Evolutionary conservation across 1,284 basidiomycete species (phyloP).

Genomic region (Phlebopus sp.): DNA sequence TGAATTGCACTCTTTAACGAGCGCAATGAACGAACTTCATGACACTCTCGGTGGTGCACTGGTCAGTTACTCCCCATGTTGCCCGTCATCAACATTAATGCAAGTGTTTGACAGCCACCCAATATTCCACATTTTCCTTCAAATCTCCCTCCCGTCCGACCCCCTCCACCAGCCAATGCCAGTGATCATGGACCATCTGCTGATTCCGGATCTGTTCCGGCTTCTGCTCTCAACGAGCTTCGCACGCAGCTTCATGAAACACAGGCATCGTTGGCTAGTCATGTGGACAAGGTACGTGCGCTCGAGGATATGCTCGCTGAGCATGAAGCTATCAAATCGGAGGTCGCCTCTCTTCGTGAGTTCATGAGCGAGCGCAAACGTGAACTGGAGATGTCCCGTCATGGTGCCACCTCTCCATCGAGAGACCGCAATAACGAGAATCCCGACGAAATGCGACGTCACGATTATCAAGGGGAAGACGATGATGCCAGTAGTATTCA

Average conservation of each 20-base stretch:
- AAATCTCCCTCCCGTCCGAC: conserved; percentile 63
- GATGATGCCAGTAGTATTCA: conserved; percentile 56
- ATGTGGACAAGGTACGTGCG: conserved; percentile 83
- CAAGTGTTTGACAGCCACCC: conserved; percentile 42
- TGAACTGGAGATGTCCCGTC: conserved; percentile 22
- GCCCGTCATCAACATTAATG: conserved; percentile 11
- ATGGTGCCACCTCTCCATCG: conserved; percentile 22
- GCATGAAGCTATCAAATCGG: conserved; percentile 82
- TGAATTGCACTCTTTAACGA: conserved; percentile 79
- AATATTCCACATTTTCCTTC: conserved; percentile 60
- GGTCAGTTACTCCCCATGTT: conserved; percentile 43
- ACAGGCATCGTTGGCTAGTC: conserved; percentile 73
- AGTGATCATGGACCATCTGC: conserved; percentile 18
- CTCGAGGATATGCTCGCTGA: conserved; percentile 85
- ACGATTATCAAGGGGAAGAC: conserved; percentile 50
- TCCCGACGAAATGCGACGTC: conserved; percentile 24
- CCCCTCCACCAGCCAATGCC: conserved; percentile 40
- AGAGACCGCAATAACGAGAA: conserved; percentile 26
- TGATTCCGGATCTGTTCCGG: conserved; percentile 25
- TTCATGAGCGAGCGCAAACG: conserved; percentile 62
- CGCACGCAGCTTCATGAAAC: conserved; percentile 87
- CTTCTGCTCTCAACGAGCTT: conserved; percentile 43
- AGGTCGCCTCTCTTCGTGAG: conserved; percentile 71
- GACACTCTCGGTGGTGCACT: conserved; percentile 86
- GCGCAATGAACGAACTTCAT: conserved; percentile 88